Percentiles rank a stretch among this genome's conserved stretches.
These are phyloP conservation scores for Phytopythium oedochilum DNA, from an alignment of 352 stramenopile species.

Conservation along the genomic window DNA sequence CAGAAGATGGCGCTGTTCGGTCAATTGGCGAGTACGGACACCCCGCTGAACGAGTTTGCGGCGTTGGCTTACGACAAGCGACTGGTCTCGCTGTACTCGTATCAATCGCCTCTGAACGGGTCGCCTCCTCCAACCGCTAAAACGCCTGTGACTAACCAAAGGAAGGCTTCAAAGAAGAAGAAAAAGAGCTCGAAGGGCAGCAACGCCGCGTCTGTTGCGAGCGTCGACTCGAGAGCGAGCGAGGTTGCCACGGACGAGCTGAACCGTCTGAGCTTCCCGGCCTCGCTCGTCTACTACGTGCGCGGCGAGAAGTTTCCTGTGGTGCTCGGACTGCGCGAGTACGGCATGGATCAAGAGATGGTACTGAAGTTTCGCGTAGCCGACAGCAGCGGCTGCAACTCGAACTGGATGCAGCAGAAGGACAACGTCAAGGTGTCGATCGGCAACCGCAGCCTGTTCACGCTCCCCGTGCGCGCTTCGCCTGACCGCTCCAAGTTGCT, in stretches of 20 bases:
- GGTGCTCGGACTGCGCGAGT: conserved; percentile 38
- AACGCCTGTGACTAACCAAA: not conserved
- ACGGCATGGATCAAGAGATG: conserved; percentile 22
- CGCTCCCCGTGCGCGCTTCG: conserved; percentile 46
- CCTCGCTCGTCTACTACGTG: conserved; percentile 77
- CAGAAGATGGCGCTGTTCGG: conserved; percentile 47
- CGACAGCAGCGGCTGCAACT: conserved; percentile 31
- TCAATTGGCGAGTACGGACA: conserved; percentile 27
- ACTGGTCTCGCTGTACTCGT: conserved; percentile 58
- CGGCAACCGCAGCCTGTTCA: conserved; percentile 58
- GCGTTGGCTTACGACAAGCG: conserved; percentile 49
- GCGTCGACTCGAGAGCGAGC: not conserved
- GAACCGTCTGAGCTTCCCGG: conserved; percentile 55
- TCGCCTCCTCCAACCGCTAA: not conserved
- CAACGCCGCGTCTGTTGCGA: not conserved
- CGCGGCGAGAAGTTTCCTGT: conserved; percentile 70
- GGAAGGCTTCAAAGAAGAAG: conserved; percentile 7
- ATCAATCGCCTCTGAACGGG: conserved; percentile 14
- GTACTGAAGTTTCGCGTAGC: conserved; percentile 45
- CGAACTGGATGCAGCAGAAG: conserved; percentile 54
- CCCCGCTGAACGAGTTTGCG: conserved; percentile 43
- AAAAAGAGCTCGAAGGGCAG: not conserved
- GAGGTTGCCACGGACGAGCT: conserved; percentile 22
- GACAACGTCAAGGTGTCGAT: conserved; percentile 61
- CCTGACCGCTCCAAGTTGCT: conserved; percentile 23